These are phyloP conservation scores for Blastobotrys peoriensis DNA, from an alignment of 805 yeast genomes.

Conservation along the genomic window DNA sequence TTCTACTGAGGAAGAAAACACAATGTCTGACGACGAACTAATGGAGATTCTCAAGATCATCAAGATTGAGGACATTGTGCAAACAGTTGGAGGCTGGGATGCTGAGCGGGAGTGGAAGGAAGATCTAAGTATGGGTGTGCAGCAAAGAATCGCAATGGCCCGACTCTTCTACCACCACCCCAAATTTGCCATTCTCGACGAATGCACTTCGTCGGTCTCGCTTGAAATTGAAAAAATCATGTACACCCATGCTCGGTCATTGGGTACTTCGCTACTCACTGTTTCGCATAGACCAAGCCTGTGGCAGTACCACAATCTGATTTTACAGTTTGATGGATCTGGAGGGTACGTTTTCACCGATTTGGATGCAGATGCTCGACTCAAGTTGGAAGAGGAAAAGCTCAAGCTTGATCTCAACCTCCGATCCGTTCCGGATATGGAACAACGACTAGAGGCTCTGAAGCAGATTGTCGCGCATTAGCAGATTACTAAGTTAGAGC, in stretches of 20 bases:
- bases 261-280: slow-evolving; percentile 76
- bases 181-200: slow-evolving; percentile 89
- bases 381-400: slow-evolving; percentile 73
- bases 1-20: slow-evolving; percentile 50
- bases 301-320: slow-evolving; percentile 84
- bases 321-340: slow-evolving; percentile 81
- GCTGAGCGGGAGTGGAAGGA: slow-evolving; percentile 78
- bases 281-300: slow-evolving; percentile 90
- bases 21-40: slow-evolving; percentile 30
- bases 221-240: slow-evolving; percentile 86
- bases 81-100: slow-evolving; percentile 53
- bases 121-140: slow-evolving; percentile 83
- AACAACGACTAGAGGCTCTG: slow-evolving; percentile 60
- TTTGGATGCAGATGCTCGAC: slow-evolving; percentile 67
- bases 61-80: slow-evolving; percentile 30
- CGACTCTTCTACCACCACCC: slow-evolving; percentile 87
- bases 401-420: slow-evolving; percentile 60
- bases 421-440: slow-evolving; percentile 63
- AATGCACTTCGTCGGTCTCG: slow-evolving; percentile 91
- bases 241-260: slow-evolving; percentile 72
- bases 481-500: too few relatives aligned
- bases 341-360: slow-evolving; percentile 59
- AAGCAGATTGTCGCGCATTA: slow-evolving; percentile 1
- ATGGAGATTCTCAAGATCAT: slow-evolving; percentile 30
- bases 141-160: slow-evolving; percentile 90